Conservation (phyloP, 2,329 filamentous ascomycete genomes). For the Ceratocystis cubensis region DNA sequence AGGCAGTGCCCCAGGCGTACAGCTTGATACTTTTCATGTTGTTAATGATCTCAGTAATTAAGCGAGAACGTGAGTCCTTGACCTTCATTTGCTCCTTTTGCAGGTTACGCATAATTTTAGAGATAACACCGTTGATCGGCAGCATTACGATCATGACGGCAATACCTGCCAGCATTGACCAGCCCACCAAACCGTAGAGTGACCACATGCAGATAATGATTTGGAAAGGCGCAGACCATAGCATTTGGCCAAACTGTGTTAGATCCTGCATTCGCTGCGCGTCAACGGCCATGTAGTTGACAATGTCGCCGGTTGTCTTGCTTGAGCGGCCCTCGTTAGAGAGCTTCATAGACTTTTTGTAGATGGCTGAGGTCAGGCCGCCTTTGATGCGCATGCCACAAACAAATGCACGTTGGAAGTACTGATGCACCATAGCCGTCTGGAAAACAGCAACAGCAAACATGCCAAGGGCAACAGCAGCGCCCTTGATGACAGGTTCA, state of each 20-base stretch:
- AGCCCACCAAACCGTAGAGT: slow-evolving; percentile 85
- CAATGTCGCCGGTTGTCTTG: slow-evolving; percentile 93
- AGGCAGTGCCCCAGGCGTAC: slow-evolving; percentile 92
- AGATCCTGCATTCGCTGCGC: slow-evolving; percentile 90
- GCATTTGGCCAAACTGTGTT: slow-evolving; percentile 85
- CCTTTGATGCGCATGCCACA: slow-evolving; percentile 95
- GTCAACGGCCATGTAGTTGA: slow-evolving; percentile 99
- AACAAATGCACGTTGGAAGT: slow-evolving; percentile 90
- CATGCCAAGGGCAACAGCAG: slow-evolving; percentile 82
- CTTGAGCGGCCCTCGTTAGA: slow-evolving; percentile 83
- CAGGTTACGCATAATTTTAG: slow-evolving; percentile 81
- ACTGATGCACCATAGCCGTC: slow-evolving; percentile 82
- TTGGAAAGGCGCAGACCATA: slow-evolving; percentile 96
- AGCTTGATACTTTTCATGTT: slow-evolving; percentile 99
- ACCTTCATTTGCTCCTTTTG: slow-evolving; percentile 99
- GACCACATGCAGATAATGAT: slow-evolving; percentile 93
- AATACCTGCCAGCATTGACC: slow-evolving; percentile 91
- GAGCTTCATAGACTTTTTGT: slow-evolving; percentile 75
- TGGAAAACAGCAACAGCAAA: slow-evolving; percentile 76
- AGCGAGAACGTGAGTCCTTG: slow-evolving; percentile 81
- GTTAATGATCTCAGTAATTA: slow-evolving; percentile 96
- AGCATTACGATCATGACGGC: slow-evolving; percentile 97
- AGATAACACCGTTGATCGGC: slow-evolving; percentile 84
- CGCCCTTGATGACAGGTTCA: slow-evolving; percentile 70
- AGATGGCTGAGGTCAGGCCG: slow-evolving; percentile 78